A percentile compares a stretch with the other conserved stretches of the same genome.
phyloP scores from a whole-genome alignment of 805 yeast species.

The Metschnikowia lochheadii region DNA sequence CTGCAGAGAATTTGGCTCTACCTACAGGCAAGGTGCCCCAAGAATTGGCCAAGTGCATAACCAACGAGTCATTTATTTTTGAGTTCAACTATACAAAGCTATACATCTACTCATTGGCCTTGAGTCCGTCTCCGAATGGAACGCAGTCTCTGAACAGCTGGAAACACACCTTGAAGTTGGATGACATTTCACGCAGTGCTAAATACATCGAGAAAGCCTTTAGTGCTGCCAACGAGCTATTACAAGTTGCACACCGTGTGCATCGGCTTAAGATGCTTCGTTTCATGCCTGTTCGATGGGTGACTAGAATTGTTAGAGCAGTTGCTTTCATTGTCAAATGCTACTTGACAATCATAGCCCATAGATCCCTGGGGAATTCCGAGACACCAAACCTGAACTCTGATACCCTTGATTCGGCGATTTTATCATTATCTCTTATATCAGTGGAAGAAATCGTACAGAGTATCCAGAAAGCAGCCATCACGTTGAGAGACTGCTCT shows the following conservation, averaged over 20 bases:
- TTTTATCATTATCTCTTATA: conserved; percentile 57
- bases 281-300: conserved; percentile 92
- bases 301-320: conserved; percentile 77
- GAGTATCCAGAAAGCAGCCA: conserved; percentile 67
- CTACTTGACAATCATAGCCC: conserved; percentile 59
- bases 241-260: conserved; percentile 66
- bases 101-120: conserved; percentile 79
- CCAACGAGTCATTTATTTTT: conserved; percentile 67
- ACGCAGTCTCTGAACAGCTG: conserved; percentile 7
- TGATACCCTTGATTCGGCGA: conserved; percentile 42
- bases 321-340: conserved; percentile 89
- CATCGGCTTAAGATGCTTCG: conserved; percentile 59
- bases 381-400: conserved; percentile 16
- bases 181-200: conserved; percentile 69
- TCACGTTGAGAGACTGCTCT: conserved; percentile 71
- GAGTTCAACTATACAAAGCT: conserved; percentile 83
- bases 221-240: conserved; percentile 75
- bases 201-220: conserved; percentile 79
- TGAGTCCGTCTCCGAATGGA: conserved; percentile 40
- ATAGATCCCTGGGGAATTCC: conserved; percentile 24
- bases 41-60: conserved; percentile 45
- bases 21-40: conserved; percentile 33
- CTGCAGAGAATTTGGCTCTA: conserved; percentile 22
- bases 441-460: conserved; percentile 67
- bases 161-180: conserved; percentile 44